phyloP scores from a whole-genome alignment of 192 early-diverging fungal species.

The Backusella parvicylindrica region DNA sequence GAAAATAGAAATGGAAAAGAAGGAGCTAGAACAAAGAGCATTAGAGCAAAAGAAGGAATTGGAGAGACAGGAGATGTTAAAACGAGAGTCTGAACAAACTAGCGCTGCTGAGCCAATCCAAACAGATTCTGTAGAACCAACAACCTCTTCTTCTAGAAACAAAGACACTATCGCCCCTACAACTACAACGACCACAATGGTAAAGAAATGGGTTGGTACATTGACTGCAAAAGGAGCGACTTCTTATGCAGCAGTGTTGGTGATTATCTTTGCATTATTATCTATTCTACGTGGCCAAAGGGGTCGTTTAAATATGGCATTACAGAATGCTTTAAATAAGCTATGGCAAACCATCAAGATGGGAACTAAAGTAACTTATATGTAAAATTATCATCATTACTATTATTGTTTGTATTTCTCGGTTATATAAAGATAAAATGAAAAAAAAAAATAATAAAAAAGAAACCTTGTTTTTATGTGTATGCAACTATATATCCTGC shows the following conservation, averaged over 20 bases:
- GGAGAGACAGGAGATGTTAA: slow-evolving; percentile 4
- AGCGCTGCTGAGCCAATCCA: not conserved
- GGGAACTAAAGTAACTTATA: slow-evolving; percentile 40
- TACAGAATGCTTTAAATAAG: slow-evolving; percentile 16
- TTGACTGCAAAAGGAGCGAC: slow-evolving; percentile 4
- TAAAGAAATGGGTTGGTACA: slow-evolving; percentile 19
- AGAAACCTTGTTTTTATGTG: too few species aligned
- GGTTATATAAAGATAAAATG: not conserved
- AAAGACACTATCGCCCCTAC: not conserved
- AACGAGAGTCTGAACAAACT: not conserved
- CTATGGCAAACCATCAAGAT: slow-evolving; percentile 35
- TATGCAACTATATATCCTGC: too few species aligned
- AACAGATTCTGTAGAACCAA: not conserved
- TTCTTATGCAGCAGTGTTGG: slow-evolving; percentile 10
- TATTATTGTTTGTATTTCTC: not conserved
- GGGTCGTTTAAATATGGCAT: not conserved
- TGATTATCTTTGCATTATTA: slow-evolving; percentile 16
- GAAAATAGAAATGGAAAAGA: slow-evolving; percentile 9
- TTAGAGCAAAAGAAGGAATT: not conserved
- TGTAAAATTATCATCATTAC: slow-evolving; percentile 3
- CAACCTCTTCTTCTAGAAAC: not conserved
- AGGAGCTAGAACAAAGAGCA: not conserved
- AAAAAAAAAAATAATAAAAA: not conserved
- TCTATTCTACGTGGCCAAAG: slow-evolving; percentile 13
- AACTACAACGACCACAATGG: not conserved